Conservation (phyloP, 106 monocot species). For the Apostasia shenzhenica region DNA sequence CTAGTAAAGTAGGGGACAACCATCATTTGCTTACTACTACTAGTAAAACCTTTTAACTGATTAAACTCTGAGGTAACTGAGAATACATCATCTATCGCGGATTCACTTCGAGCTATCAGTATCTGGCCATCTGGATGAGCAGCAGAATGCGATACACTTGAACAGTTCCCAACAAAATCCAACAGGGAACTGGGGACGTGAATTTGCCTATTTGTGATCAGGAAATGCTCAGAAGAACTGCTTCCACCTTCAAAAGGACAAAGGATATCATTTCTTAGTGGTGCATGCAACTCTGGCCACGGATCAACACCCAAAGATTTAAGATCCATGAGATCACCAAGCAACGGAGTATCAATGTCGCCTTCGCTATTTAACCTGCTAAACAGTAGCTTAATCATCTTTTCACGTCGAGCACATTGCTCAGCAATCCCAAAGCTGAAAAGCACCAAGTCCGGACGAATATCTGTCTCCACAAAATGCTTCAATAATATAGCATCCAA, state of each 20-base stretch:
- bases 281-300: background rate
- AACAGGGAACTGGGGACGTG: background rate
- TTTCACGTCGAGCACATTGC: conserved; percentile 49
- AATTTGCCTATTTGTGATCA: background rate
- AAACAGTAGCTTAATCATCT: conserved; percentile 46
- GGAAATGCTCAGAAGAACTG: conserved; percentile 14
- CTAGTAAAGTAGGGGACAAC: conserved; percentile 86
- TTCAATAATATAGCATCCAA: no score
- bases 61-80: conserved; percentile 46
- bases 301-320: conserved; percentile 19
- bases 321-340: conserved; percentile 36
- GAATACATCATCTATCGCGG: conserved; percentile 47
- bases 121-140: conserved; percentile 31
- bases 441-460: conserved; percentile 32
- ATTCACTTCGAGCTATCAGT: conserved; percentile 34
- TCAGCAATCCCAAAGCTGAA: conserved; percentile 65
- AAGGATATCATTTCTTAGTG: background rate
- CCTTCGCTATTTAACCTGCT: conserved; percentile 33
- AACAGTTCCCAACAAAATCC: background rate
- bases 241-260: conserved; percentile 17
- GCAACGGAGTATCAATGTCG: conserved; percentile 23
- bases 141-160: conserved; percentile 16
- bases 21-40: conserved; percentile 35
- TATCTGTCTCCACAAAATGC: conserved; percentile 31
- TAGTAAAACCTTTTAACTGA: conserved; percentile 16